Conservation (phyloP, 345 rosid species). For the Hypericum androsaemum region DNA sequence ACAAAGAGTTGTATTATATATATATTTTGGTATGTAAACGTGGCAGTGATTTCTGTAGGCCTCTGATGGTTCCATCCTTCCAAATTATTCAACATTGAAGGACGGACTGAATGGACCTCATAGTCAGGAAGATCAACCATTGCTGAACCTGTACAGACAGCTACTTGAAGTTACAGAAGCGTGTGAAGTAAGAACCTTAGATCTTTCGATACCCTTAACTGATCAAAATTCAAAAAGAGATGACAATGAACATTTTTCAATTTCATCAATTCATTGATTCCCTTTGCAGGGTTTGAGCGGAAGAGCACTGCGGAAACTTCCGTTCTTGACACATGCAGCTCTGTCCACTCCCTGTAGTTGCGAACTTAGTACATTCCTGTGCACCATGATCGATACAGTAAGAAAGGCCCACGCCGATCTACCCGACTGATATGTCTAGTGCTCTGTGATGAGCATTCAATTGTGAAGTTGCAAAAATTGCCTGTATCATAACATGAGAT, state of each 20-base stretch:
- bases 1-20: no score
- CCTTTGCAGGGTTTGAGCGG: conserved; percentile 75
- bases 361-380: conserved; percentile 57
- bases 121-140: conserved; percentile 32
- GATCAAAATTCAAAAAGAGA: background rate
- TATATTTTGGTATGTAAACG: no score
- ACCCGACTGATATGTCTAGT: conserved; percentile 30
- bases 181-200: conserved; percentile 55
- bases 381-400: conserved; percentile 61
- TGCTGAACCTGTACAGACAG: conserved; percentile 32
- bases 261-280: conserved; percentile 4
- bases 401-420: conserved; percentile 56
- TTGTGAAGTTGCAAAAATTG: no score
- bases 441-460: no score
- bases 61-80: conserved; percentile 34
- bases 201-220: background rate
- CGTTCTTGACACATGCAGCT: conserved; percentile 75
- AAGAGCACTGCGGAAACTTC: conserved; percentile 83
- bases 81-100: conserved; percentile 49
- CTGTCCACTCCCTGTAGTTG: conserved; percentile 49
- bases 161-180: conserved; percentile 74
- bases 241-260: conserved; percentile 2
- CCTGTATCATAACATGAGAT: no score
- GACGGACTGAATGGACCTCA: conserved; percentile 37
- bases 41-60: conserved; percentile 33